Base-by-base conservation (phyloP, 352 stramenopile genomes). In the Phytopythium aichiense region DNA sequence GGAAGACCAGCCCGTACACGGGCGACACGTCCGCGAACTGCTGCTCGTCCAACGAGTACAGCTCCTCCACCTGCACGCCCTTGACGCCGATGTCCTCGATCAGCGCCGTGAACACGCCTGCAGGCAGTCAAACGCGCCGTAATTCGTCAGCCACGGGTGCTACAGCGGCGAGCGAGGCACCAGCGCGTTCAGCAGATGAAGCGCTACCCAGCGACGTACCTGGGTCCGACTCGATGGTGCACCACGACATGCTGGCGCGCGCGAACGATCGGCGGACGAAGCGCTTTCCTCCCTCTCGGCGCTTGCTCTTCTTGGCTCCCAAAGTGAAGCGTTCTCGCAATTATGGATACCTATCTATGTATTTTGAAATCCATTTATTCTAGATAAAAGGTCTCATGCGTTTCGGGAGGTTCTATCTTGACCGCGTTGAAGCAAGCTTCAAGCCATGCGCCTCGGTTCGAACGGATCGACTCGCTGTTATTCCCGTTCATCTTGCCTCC, bases 1-100 rank as follows among this genome's bases (percentile, higher is more conserved):
- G 78, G 68, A 99, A 98, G 49, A 99, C 93, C 28, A 99, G 77
- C 11, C 96, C 94, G 72, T 97, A 94, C 7, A 98, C 85, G 2
- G 84, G 77, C 45, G 79, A 74, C 35, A 96, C 42, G 20, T 81
- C 65, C 9, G 74, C 69, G 61, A 96, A 92, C 55, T 86, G 79
- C 33, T 82, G 81, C 51, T 97, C 81, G 65, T 98, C 96, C 56
- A 98, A 73, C 30, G 76, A 86, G 74, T 97, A 98, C 7, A 99
- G 75, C 76, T 99, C 96, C 63, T 97, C 84, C 20, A 98, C 84
- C 71, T 98, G 88, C 22, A 97, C 91, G 56, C 87, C 85, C 50
- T 89, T 73, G n/a, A 97, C 91, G 55, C 96, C 96, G 49, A 98
- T 94, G 48, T 90, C 84, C 72, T 98, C 88, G 23, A 98, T 94